Evolutionary conservation across 2,329 filamentous ascomycete genomes (phyloP), one percentile per base, ranked within the genome.

Genomic region (Paecilomyces dactylethromorphus): DNA sequence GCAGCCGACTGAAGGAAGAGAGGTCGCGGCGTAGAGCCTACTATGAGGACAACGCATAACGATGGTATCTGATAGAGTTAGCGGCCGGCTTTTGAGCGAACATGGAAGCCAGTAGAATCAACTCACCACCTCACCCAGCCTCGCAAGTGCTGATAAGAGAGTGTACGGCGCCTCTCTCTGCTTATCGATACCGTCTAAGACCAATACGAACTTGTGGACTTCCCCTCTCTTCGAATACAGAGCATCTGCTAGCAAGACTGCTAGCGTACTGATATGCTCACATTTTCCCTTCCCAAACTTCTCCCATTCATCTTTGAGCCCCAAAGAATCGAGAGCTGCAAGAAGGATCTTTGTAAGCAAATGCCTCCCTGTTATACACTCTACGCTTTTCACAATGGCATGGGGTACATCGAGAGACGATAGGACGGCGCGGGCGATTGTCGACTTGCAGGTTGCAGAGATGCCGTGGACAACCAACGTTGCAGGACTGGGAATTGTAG

Each of bases 101-200:
- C 53, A 56, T 12, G 60, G 22, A 53, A 52, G 26, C 24, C 31
- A 18, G 24, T 35, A 3, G 18, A 21, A 18, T 21, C 31, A 54
- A 77, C 87, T 66, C 77, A 94, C 90, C 61, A 88, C 82, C 73
- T 97, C 92, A 13, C 90, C 88, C 21, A 99, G 74, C 61, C 92
- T 84, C 22, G 89, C 90, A 62, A 99, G 76, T 12, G 90, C 92
- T 32, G 92, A 87, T 3, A 96, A 77, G 13, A 97, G 76, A 1
- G 91, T 96, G 2, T 86, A 82, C 5, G 89, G 85, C 5, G 89
- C 86, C 69, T 97, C 93, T 67, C 88, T 82, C 72, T 96, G 90
- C 62, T 82, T 84, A 72, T 97, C 93, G 59, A 97, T 87, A 11
- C 86, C 90, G 77, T 97, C 94, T 62, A 97, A 82, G 11, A 97